Base-by-base conservation (phyloP, 2,329 filamentous ascomycete genomes). In the Tolypocladium capitatum region DNA sequence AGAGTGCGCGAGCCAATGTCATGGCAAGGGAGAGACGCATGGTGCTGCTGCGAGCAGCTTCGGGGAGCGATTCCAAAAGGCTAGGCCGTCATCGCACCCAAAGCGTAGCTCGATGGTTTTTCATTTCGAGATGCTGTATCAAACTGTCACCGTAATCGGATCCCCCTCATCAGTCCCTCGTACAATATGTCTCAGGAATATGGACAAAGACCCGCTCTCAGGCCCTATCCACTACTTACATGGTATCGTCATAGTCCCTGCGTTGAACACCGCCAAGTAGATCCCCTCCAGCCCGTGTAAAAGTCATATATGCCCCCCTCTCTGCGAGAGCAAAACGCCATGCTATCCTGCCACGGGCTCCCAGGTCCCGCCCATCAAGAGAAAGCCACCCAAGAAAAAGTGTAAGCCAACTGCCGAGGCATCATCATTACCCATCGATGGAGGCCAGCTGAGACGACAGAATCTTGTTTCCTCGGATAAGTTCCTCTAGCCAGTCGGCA, bases 401-500 rank as follows among this genome's bases (percentile, higher is more conserved):
- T n/a, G 24, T 18, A 9, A 10, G 24, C 38, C 24, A 27, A 18
- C 24, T 16, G 9, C 24, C 21, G 16, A 18, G 21, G 32, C 27
- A 18, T 2, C 20, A 5, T 44, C 31, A 42, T 13, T 35, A n/a
- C 32, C 54, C 56, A 48, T 64, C 58, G 36, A 66, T 41, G 16
- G 53, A 63, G n/a, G 67, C 67, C 42, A 83, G 62, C 61, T 77
- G 74, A n/a, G 61, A 62, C 48, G 69, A 68, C 46, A 88, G 63
- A 27, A 68, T 61, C 48, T 80, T 69, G 59, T 94, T 94, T 5
- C 81, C 86, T 35, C 73, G 67, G 13, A 88, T 64, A 20, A 94
- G 61, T 16, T 83, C 77, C 52, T 90, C 80, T n/a, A 94, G 67
- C 73, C 84, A 94, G 53, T 86, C 82, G 14, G 81, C 84, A 3